Evolutionary conservation across 140 eudicot species (phyloP), one percentile per base, ranked within the genome.

Genomic region (Ambrosia hybrid): DNA sequence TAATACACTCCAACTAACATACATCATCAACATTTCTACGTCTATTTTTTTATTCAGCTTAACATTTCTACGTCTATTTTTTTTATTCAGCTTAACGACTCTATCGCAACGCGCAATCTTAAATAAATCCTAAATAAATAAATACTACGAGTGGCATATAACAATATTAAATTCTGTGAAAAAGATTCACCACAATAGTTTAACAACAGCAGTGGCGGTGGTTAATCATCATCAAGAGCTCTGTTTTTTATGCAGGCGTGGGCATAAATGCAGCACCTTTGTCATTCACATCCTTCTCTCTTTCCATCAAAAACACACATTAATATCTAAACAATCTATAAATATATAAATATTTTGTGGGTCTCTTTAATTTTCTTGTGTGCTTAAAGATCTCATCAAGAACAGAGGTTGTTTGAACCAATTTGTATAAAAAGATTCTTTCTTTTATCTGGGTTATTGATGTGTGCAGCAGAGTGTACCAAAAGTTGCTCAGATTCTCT

Each of bases 241-340:
- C 96, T 82, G 71, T 84, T 84, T 89, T 84, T 84, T 43, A 89
- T 89, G 90, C 88, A 84, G 86, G 96, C 90, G 96, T 86, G 89
- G 82, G 90, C 83, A 78, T 84, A 82, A 82, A 87, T 82, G 85
- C 90, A 86, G 83, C 79, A 78, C 73, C 86, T 80, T 82, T 82
- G 81, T 75, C 67, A 53, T 62, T 75, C 41, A 14, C 70, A 72
- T 71, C 16, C 75, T 66, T 83, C 80, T 74, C 76, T 80, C 46
- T 41, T 41, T 41, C 46, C 46, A 41, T 61, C 67, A 43, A 26
- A 12, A 52, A 68, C 68, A 43, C 65, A 36, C 75, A 36, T 59
- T 39, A 0, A 67, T 45, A 38, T 48, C 53, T 48, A 6, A 41
- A 41, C 9, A 41, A 70, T 48, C 70, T 65, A 16, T 5, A 8